Evolutionary conservation across 225 moss, liverwort and hornwort species (phyloP).

Genomic region (Thuidium tamariscinum): DNA sequence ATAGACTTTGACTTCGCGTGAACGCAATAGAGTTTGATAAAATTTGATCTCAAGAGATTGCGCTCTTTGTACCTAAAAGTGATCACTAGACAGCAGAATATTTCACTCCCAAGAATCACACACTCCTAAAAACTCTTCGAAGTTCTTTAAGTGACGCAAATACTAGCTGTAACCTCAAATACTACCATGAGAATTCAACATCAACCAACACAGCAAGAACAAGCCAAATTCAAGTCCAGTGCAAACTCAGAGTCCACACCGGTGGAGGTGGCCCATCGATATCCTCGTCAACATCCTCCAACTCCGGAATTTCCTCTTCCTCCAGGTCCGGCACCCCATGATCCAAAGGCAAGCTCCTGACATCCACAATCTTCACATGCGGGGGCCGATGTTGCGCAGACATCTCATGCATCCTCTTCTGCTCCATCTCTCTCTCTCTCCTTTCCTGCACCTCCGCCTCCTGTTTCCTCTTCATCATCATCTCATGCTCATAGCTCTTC

Average conservation of each 20-base stretch:
- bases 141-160: not conserved
- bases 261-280: slow-evolving; percentile 7
- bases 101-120: not conserved
- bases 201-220: not conserved
- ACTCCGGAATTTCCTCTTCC: slow-evolving; percentile 33
- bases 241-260: not conserved
- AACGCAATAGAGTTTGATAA: not conserved
- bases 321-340: slow-evolving; percentile 25
- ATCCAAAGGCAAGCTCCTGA: not conserved
- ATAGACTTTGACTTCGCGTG: not conserved
- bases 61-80: not conserved
- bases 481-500: not conserved
- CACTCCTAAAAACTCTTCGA: not conserved
- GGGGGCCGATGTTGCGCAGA: not conserved
- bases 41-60: not conserved
- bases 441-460: slow-evolving; percentile 10
- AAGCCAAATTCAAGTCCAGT: not conserved
- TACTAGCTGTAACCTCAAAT: not conserved
- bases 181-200: not conserved
- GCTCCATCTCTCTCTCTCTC: slow-evolving; percentile 10
- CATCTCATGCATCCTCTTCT: slow-evolving; percentile 6
- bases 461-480: not conserved
- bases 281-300: slow-evolving; percentile 44
- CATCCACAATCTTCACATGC: slow-evolving; percentile 13
- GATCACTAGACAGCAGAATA: not conserved